These are phyloP conservation scores for Ceratocystis ficicola DNA, from an alignment of 2,329 filamentous ascomycete species.

Conservation along the genomic window DNA sequence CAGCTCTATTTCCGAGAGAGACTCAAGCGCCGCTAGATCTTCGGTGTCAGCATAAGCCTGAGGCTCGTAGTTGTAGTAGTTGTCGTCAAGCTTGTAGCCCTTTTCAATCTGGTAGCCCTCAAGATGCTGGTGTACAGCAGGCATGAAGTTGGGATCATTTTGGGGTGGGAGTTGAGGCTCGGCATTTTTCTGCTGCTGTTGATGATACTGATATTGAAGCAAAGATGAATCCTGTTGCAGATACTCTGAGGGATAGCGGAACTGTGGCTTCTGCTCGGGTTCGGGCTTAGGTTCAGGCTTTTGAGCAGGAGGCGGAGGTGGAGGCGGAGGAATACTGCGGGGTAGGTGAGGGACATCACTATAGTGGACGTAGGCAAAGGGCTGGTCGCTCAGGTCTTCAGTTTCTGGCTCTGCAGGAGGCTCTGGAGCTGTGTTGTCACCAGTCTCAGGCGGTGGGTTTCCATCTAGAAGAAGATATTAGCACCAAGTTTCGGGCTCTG, in stretches of 20 bases:
- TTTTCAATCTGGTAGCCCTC: conserved; percentile 4
- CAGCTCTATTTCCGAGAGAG: conserved; percentile 6
- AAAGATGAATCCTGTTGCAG: background rate
- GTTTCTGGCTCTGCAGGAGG: background rate
- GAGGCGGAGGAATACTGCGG: background rate
- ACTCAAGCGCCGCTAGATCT: conserved; percentile 3
- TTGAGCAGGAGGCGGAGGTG: background rate
- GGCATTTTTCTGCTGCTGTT: background rate
- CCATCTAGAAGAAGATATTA: conserved; percentile 4
- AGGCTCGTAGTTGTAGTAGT: conserved; percentile 5
- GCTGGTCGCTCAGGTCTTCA: background rate
- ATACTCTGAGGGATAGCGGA: background rate
- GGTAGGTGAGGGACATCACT: background rate
- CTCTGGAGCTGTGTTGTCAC: background rate
- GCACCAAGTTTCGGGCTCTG: background rate
- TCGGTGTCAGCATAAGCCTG: conserved; percentile 2
- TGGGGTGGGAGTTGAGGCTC: background rate
- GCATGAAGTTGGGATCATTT: background rate
- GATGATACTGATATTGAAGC: background rate
- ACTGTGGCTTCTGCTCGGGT: background rate
- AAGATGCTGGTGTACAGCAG: conserved; percentile 4
- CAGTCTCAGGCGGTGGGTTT: background rate
- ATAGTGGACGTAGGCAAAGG: conserved; percentile 6
- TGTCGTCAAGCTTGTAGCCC: background rate
- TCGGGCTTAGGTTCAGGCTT: background rate